A percentile compares a stretch with the other conserved stretches of the same genome.
phyloP scores from a whole-genome alignment of 1,284 basidiomycete species.

The Melampsora americana region DNA sequence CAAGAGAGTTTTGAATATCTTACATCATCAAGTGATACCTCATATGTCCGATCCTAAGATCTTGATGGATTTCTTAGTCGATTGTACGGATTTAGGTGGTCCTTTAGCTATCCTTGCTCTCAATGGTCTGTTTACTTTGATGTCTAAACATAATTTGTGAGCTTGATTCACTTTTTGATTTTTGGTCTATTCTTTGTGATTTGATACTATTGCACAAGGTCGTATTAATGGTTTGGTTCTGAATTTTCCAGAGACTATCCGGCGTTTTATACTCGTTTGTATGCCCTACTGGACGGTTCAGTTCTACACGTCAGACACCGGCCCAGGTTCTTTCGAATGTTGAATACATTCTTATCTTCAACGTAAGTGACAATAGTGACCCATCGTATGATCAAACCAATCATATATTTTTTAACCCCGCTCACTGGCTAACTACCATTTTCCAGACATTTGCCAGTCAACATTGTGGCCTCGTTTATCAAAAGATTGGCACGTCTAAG shows the following conservation, averaged over 20 bases:
- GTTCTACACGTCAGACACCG: conserved; percentile 88
- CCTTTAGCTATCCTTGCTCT: conserved; percentile 83
- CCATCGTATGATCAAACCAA: background rate
- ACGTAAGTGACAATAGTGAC: conserved; percentile 61
- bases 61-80: conserved; percentile 90
- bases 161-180: conserved; percentile 52
- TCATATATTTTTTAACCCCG: too few relatives aligned
- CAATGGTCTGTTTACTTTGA: conserved; percentile 85
- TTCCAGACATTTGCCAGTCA: conserved; percentile 75
- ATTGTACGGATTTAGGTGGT: conserved; percentile 82
- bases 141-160: conserved; percentile 87
- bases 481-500: conserved; percentile 84
- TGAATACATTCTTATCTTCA: conserved; percentile 83
- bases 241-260: conserved; percentile 73
- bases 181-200: background rate
- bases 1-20: conserved; percentile 68
- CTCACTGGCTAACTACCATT: conserved; percentile 29
- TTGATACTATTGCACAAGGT: too few relatives aligned
- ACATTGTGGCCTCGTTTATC: conserved; percentile 86
- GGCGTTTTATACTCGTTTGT: conserved; percentile 89
- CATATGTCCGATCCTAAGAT: conserved; percentile 69
- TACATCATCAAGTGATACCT: conserved; percentile 80
- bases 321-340: conserved; percentile 88
- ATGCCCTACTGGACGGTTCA: conserved; percentile 78
- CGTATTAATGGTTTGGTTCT: conserved; percentile 2